phyloP scores from a whole-genome alignment of 371 early-diverging fungal genomes.

The Saksenaea vasiformis region DNA sequence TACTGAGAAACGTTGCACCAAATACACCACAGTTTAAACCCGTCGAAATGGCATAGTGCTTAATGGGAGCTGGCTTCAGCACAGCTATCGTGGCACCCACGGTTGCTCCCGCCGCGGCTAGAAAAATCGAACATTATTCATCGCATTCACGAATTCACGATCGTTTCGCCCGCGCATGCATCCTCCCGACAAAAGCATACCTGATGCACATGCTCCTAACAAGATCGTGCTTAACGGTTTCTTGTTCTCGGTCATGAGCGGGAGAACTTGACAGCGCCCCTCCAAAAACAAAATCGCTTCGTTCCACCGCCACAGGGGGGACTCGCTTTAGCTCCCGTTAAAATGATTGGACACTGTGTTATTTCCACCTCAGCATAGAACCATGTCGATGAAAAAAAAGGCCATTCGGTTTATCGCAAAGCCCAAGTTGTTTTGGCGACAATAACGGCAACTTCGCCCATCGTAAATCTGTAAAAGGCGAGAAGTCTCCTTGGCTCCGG shows the following conservation, averaged over 20 bases:
- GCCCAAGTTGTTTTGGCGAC: not conserved
- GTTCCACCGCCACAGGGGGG: not conserved
- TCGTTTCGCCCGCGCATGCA: not conserved
- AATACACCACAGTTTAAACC: slow-evolving; percentile 47
- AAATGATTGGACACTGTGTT: no score
- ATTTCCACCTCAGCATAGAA: no score
- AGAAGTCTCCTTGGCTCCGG: no score
- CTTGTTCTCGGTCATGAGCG: not conserved
- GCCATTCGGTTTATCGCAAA: not conserved
- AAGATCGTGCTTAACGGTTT: not conserved
- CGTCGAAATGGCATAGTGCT: slow-evolving; percentile 35
- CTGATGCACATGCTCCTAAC: not conserved
- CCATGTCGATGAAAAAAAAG: no score
- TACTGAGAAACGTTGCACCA: slow-evolving; percentile 52
- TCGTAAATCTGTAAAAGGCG: no score
- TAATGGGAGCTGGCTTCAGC: slow-evolving; percentile 37
- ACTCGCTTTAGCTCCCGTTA: no score
- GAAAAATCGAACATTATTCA: not conserved
- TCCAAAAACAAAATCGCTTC: not conserved
- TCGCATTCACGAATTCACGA: not conserved
- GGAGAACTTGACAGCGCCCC: not conserved
- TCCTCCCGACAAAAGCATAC: not conserved
- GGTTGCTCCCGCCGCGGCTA: slow-evolving; percentile 49
- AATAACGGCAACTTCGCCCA: no score
- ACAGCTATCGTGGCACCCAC: slow-evolving; percentile 53